phyloP scores from a whole-genome alignment of 441 rosid species.

The Gossypium trilobum region DNA sequence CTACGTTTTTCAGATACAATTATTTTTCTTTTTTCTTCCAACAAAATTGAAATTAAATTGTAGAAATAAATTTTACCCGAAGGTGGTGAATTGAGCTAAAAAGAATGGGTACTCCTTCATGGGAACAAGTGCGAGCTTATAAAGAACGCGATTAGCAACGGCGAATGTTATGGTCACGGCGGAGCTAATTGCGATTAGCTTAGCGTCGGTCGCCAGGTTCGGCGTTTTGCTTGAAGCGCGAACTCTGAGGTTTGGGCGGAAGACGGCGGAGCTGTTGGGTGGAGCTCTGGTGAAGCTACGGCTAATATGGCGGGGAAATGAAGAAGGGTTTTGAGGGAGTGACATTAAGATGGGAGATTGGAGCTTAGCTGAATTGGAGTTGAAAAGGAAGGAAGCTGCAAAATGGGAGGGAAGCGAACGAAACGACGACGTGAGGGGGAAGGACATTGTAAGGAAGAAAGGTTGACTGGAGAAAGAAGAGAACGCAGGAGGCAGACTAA shows the following conservation, averaged over 20 bases:
- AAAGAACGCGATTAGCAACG: constrained; percentile 73
- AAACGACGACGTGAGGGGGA: constrained; percentile 25
- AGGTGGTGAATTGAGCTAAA: constrained; percentile 68
- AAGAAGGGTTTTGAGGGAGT: background rate
- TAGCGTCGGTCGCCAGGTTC: constrained; percentile 17
- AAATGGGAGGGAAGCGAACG: constrained; percentile 6
- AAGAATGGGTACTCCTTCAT: constrained; percentile 80
- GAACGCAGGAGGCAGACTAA: background rate
- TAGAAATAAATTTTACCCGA: constrained; percentile 39
- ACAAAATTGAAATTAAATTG: background rate
- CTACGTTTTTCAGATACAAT: constrained; percentile 21
- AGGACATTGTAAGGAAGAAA: constrained; percentile 21
- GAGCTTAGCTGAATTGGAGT: constrained; percentile 7
- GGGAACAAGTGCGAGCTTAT: constrained; percentile 90
- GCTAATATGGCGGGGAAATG: constrained; percentile 17
- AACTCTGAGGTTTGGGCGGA: constrained; percentile 21
- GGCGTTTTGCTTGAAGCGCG: constrained; percentile 22
- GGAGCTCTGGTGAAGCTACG: background rate
- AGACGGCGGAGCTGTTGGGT: background rate
- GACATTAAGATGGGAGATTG: constrained; percentile 13
- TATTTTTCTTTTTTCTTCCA: background rate
- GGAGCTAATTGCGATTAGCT: constrained; percentile 33
- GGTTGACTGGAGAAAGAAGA: background rate
- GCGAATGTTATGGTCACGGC: constrained; percentile 43
- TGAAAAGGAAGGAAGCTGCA: constrained; percentile 17